Conservation (phyloP, 163 green algal species). For the Scenedesmus sp. region DNA sequence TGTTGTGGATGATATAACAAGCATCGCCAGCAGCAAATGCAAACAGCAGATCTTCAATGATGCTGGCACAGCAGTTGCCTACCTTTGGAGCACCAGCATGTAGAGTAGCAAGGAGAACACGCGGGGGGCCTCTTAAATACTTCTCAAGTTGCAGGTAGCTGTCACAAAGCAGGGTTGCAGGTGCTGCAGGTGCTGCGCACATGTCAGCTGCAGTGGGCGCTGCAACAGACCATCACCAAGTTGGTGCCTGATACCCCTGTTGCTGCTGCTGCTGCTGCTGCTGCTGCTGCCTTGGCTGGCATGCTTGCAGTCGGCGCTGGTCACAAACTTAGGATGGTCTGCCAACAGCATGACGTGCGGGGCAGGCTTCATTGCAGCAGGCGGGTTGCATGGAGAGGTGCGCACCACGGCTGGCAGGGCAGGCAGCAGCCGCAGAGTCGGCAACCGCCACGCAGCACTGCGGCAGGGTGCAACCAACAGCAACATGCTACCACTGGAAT, state of each 20-base stretch:
- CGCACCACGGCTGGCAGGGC: background rate
- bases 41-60: background rate
- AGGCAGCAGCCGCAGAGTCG: background rate
- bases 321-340: slow-evolving; percentile 65
- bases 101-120: too few species aligned
- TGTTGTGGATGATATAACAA: background rate
- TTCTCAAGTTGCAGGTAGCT: too few species aligned
- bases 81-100: too few species aligned
- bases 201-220: background rate
- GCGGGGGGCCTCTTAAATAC: too few species aligned
- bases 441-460: background rate
- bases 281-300: background rate
- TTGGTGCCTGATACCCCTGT: background rate
- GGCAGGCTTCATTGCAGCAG: slow-evolving; percentile 78
- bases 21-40: background rate
- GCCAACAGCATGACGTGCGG: slow-evolving; percentile 79
- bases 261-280: background rate
- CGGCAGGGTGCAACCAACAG: too few species aligned
- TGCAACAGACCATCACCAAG: background rate
- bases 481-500: too few species aligned
- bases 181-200: too few species aligned
- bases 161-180: background rate
- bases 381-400: slow-evolving; percentile 73
- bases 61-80: background rate
- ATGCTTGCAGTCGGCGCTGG: background rate